These are phyloP conservation scores for Trichocomaceae sp. DNA, from an alignment of 2,329 filamentous ascomycete species.

Conservation along the genomic window DNA sequence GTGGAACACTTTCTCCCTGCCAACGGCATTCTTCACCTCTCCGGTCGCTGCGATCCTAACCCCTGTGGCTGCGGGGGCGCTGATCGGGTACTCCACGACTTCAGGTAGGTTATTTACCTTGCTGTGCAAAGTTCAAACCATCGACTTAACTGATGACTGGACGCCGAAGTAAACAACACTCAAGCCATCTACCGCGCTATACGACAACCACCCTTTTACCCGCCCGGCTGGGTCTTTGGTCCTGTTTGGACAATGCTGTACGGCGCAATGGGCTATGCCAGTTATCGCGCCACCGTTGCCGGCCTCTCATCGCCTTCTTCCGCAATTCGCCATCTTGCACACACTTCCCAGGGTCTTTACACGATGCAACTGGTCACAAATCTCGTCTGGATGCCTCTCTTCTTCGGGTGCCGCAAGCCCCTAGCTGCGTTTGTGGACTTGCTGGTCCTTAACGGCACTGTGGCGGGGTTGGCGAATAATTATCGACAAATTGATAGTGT, in stretches of 20 bases:
- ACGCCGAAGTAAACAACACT: conserved; percentile 23
- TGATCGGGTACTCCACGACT: conserved; percentile 27
- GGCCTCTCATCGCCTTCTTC: conserved; percentile 55
- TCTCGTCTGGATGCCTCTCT: conserved; percentile 84
- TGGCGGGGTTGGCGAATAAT: conserved; percentile 65
- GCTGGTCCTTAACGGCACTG: conserved; percentile 62
- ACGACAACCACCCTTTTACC: conserved; percentile 46
- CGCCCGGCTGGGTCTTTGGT: conserved; percentile 53
- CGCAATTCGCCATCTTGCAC: conserved; percentile 52
- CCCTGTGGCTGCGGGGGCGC: conserved; percentile 22
- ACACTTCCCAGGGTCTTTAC: conserved; percentile 71
- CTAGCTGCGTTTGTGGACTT: conserved; percentile 70
- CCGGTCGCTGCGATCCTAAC: conserved; percentile 25
- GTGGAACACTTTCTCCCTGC: conserved; percentile 19
- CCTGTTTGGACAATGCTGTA: conserved; percentile 56
- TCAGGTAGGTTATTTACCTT: conserved; percentile 15
- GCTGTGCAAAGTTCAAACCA: not conserved
- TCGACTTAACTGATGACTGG: not conserved
- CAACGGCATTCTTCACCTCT: conserved; percentile 25
- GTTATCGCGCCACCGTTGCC: conserved; percentile 65
- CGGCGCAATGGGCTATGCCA: conserved; percentile 77
- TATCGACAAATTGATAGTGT: conserved; percentile 69
- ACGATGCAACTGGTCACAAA: conserved; percentile 80
- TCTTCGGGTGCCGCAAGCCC: conserved; percentile 72
- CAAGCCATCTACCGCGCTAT: conserved; percentile 33